Conservation (phyloP, 345 rosid genomes). For the Arabidopsis arenosa region DNA sequence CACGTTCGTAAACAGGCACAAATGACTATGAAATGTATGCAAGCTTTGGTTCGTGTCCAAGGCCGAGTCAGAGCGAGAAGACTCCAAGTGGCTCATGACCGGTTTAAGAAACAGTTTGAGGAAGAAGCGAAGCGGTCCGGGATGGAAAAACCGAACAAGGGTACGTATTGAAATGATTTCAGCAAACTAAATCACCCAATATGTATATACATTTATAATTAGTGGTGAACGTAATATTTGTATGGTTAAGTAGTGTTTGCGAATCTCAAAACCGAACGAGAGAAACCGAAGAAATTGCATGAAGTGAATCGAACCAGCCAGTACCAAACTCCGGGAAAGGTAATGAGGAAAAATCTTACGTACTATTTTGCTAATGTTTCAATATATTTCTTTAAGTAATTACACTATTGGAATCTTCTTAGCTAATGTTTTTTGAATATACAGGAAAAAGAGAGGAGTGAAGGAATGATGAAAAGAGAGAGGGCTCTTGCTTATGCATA, state of each 20-base stretch:
- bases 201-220: neutral
- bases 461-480: slow-evolving; percentile 72
- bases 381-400: neutral
- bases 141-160: slow-evolving; percentile 33
- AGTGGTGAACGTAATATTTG: neutral
- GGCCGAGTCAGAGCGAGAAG: slow-evolving; percentile 87
- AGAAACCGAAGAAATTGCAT: slow-evolving; percentile 45
- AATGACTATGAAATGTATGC: slow-evolving; percentile 99
- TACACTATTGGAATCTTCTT: neutral
- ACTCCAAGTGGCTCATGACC: slow-evolving; percentile 65
- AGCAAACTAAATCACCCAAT: neutral
- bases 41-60: slow-evolving; percentile 92
- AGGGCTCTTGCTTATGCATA: slow-evolving; percentile 97
- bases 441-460: slow-evolving; percentile 59
- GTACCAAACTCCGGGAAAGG: slow-evolving; percentile 49
- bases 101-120: slow-evolving; percentile 45
- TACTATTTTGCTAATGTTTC: neutral
- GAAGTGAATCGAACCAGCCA: slow-evolving; percentile 50
- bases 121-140: slow-evolving; percentile 47
- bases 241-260: slow-evolving; percentile 29
- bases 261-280: slow-evolving; percentile 34
- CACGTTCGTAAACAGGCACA: slow-evolving; percentile 96
- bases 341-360: neutral
- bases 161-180: slow-evolving; percentile 13
- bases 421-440: slow-evolving; percentile 31